Evolutionary conservation across 306 rosid genomes (phyloP), one percentile per base, ranked within the genome.

Genomic region (Morella rubra): DNA sequence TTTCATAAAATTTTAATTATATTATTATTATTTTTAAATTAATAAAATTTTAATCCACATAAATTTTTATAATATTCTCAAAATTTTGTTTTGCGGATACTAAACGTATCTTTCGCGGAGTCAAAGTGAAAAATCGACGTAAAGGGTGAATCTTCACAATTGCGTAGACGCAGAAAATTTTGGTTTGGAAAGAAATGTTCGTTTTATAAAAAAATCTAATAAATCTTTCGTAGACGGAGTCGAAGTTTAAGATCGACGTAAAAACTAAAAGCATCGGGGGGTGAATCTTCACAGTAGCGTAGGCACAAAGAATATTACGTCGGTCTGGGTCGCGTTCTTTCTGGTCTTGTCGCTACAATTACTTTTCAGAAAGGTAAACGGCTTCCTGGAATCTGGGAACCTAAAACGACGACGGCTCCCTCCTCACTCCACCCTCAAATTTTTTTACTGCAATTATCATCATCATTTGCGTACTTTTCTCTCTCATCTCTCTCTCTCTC

Each of bases 401-500:
- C 15, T 37, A 22, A 58, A 58, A 58, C 64, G 64, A 58, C 64
- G 64, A 22, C 64, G 53, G 14, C 40, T 19, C 47, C 42, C 60
- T 60, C 15, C 82, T 56, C 70, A 56, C 75, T 37, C 32, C 41
- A 7, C 71, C 77, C 49, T 66, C 60, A 40, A n/a, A 1, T 20
- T 10, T 4, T 58, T 58, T 58, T 58, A 22, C 64, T 22, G 64
- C 32, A 58, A 58, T 58, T 58, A 56, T 19, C 8, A 20, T 58
- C 64, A 20, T 56, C 72, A 69, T 49, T 50, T 82, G 61, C 71
- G 51, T 50, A 19, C 61, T 64, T 71, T 15, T 27, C 67, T 45
- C 54, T 27, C 69, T 42, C 71, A 27, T 54, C 45, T 15, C 67
- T 77, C 79, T 64, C 70, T 68, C 41, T 73, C 49, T 52, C 18